Conservation (phyloP, 257 asterid genomes). For the Capsicum rhomboideum region DNA sequence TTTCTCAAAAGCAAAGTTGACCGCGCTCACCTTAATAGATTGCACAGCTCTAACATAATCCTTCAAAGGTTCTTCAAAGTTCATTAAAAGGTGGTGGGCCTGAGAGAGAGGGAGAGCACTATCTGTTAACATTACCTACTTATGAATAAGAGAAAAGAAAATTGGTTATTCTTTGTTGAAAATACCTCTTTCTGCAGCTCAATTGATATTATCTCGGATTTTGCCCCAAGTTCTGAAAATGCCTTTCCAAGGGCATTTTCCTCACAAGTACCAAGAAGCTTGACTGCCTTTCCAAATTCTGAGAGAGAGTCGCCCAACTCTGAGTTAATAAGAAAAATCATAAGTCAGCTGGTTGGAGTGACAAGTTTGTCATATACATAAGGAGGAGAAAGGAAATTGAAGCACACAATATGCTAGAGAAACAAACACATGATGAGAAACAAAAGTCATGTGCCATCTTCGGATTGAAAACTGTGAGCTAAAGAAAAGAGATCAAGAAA, state of each 20-base stretch:
- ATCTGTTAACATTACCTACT: neutral
- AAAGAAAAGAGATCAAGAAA: neutral
- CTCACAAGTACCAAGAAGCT: slow-evolving; percentile 75
- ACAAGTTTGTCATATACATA: neutral
- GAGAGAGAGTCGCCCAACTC: slow-evolving; percentile 88
- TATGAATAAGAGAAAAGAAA: neutral
- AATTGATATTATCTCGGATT: slow-evolving; percentile 64
- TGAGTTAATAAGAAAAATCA: slow-evolving; percentile 13
- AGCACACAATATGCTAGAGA: neutral
- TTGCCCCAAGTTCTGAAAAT: slow-evolving; percentile 84
- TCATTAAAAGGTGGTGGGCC: slow-evolving; percentile 97
- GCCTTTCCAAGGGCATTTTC: slow-evolving; percentile 84
- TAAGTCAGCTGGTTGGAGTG: neutral
- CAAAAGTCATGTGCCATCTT: neutral
- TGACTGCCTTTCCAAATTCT: slow-evolving; percentile 93
- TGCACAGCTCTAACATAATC: slow-evolving; percentile 97
- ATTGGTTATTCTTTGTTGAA: neutral
- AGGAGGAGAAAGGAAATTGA: neutral
- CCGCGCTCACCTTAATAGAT: slow-evolving; percentile 72
- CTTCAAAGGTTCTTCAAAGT: slow-evolving; percentile 91
- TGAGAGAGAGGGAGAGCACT: slow-evolving; percentile 12
- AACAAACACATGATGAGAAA: neutral
- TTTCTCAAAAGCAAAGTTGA: slow-evolving; percentile 2
- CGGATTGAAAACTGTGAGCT: neutral
- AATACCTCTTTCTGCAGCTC: slow-evolving; percentile 83